Evolutionary conservation across 1,284 basidiomycete species (phyloP).

Genomic region (Fomitopsis betulina): DNA sequence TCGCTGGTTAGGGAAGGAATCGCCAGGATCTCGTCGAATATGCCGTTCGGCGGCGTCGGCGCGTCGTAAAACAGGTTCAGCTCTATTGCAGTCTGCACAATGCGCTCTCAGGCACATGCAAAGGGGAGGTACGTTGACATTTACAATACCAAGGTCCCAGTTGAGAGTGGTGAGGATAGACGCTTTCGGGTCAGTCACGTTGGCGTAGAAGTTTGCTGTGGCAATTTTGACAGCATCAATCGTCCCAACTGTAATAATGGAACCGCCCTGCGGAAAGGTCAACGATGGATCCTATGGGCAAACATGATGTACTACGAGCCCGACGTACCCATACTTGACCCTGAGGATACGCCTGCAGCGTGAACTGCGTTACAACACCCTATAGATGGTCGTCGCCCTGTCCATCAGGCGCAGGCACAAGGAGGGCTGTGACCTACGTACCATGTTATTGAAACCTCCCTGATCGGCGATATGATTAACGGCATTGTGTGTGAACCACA

Average conservation of each 20-base stretch:
- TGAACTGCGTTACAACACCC: conserved; percentile 62
- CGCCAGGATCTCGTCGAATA: conserved; percentile 39
- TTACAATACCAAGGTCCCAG: conserved; percentile 38
- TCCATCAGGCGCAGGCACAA: not conserved
- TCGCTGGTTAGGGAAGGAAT: conserved; percentile 27
- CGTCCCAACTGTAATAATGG: conserved; percentile 34
- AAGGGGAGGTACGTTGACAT: not conserved
- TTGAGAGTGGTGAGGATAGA: conserved; percentile 51
- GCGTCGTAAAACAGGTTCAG: conserved; percentile 38
- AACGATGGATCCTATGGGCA: not conserved
- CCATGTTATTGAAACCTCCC: conserved; percentile 62
- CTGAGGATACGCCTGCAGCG: conserved; percentile 48
- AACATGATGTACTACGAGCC: not conserved
- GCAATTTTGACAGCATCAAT: conserved; percentile 39
- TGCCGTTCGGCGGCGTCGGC: conserved; percentile 34
- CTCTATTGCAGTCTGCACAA: conserved; percentile 18
- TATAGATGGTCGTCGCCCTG: conserved; percentile 24
- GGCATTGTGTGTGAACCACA: not conserved
- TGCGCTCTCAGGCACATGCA: not conserved
- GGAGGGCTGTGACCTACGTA: conserved; percentile 22
- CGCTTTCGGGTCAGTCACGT: conserved; percentile 56
- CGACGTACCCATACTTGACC: conserved; percentile 51
- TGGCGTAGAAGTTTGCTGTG: conserved; percentile 42
- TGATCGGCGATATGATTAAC: conserved; percentile 14
- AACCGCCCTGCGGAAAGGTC: conserved; percentile 42